Evolutionary conservation across 2,329 filamentous ascomycete species (phyloP).

Genomic region (Pseudomassariella vexata): DNA sequence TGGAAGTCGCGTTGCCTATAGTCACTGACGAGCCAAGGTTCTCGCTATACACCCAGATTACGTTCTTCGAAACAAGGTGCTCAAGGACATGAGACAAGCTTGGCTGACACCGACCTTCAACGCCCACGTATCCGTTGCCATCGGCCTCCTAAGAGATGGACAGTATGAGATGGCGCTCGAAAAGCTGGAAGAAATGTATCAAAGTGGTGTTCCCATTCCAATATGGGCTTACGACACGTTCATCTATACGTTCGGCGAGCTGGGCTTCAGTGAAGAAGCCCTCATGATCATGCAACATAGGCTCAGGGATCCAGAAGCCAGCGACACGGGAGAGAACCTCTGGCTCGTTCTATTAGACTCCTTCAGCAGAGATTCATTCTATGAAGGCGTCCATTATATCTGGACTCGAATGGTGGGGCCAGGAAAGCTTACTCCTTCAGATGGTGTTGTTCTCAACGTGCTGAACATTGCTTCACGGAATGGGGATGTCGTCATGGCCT

Average conservation of each 20-base stretch:
- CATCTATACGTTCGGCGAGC: slow-evolving; percentile 65
- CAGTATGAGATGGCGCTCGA: slow-evolving; percentile 77
- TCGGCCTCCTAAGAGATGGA: slow-evolving; percentile 73
- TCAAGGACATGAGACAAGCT: slow-evolving; percentile 66
- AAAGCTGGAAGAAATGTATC: slow-evolving; percentile 61
- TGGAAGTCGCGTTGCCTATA: slow-evolving; percentile 14
- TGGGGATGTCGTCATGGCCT: slow-evolving; percentile 63
- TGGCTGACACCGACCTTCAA: slow-evolving; percentile 62
- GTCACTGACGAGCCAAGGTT: slow-evolving; percentile 40
- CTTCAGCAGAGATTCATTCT: slow-evolving; percentile 60
- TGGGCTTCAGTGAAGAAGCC: slow-evolving; percentile 72
- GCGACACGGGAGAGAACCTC: slow-evolving; percentile 41
- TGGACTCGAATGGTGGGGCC: slow-evolving; percentile 62
- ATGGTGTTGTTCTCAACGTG: slow-evolving; percentile 61
- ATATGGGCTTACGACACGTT: slow-evolving; percentile 76
- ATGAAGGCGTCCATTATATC: slow-evolving; percentile 59
- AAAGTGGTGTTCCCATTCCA: slow-evolving; percentile 48
- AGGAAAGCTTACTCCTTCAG: slow-evolving; percentile 55
- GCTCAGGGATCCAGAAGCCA: slow-evolving; percentile 32
- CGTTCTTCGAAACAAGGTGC: slow-evolving; percentile 62
- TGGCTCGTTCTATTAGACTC: slow-evolving; percentile 71
- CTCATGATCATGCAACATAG: slow-evolving; percentile 61
- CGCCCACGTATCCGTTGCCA: slow-evolving; percentile 61
- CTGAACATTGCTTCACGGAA: slow-evolving; percentile 66
- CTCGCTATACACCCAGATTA: slow-evolving; percentile 85